Evolutionary conservation across 805 yeast genomes (phyloP), one percentile per base, ranked within the genome.

Genomic region (Candida rishiriensis): DNA sequence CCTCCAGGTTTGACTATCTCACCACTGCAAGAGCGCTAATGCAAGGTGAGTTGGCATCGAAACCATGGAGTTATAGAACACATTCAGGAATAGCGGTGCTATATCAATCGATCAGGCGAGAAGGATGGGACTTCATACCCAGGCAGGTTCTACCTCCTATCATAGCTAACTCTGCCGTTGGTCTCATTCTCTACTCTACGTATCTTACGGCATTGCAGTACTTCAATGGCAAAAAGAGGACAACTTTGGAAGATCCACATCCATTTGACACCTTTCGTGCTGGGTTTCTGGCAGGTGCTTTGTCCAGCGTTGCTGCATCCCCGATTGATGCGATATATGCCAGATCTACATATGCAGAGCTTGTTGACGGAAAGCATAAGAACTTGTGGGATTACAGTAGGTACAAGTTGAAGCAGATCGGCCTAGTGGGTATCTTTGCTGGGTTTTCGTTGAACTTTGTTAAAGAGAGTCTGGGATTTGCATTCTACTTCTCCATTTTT

Each of bases 281-380:
- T 0, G 98, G 98, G 0, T 79, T 83, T 44, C 51, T 87, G 0
- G 97, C 97, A 0, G 97, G 97, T 1, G 79, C 83, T 0, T 79
- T 81, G 18, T 96, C 93, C 55, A 85, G 95, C n/a, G 66, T 88
- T 14, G 90, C 88, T 0, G 96, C 96, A 2, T 91, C 97, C 1
- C 98, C 98, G 0, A 72, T 91, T 4, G 97, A 91, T 64, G 96
- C 97, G 8, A 79, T 91, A 3, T 85, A 84, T 57, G 79, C 95
- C 1, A 72, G 97, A 52, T 86, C 90, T 51, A 74, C 81, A 1
- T 83, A 88, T 5, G 77, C 84, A 10, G 96, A 88, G 52, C 66
- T 90, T 42, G 64, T 88, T 13, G 73, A 76, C 41, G 85, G 88
- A 7, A 71, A 74, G 29, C 82, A 85, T 62, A 76, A 76, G 46